Evolutionary conservation across 2,329 filamentous ascomycete species (phyloP).

Genomic region (Cercospora zeina): DNA sequence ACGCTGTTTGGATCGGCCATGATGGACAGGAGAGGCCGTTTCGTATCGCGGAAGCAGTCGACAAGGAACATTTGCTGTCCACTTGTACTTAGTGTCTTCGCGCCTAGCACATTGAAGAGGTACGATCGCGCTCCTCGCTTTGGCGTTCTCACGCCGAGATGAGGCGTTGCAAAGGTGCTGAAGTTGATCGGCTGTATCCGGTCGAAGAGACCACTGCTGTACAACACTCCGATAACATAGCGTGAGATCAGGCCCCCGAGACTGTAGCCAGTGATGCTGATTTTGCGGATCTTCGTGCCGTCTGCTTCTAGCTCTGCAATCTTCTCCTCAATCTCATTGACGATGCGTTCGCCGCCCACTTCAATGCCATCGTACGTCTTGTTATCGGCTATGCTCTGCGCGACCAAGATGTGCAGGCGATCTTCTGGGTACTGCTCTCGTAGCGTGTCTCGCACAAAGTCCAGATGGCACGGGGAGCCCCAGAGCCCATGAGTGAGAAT

Average conservation of each 20-base stretch:
- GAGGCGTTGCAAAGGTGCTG: slow-evolving; percentile 81
- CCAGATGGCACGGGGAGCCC: slow-evolving; percentile 78
- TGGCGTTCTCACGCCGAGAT: slow-evolving; percentile 58
- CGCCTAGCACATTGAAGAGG: slow-evolving; percentile 76
- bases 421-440: slow-evolving; percentile 62
- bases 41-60: slow-evolving; percentile 80
- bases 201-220: slow-evolving; percentile 78
- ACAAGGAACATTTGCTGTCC: slow-evolving; percentile 85
- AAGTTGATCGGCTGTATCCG: slow-evolving; percentile 85
- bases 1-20: slow-evolving; percentile 81
- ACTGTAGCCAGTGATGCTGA: slow-evolving; percentile 88
- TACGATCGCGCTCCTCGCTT: slow-evolving; percentile 46
- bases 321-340: slow-evolving; percentile 62
- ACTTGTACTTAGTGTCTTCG: slow-evolving; percentile 76
- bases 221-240: slow-evolving; percentile 81
- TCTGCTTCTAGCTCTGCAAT: slow-evolving; percentile 56
- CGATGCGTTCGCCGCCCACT: slow-evolving; percentile 65
- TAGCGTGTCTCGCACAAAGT: slow-evolving; percentile 65
- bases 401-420: slow-evolving; percentile 67
- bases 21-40: slow-evolving; percentile 74
- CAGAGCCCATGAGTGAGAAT: slow-evolving; percentile 80
- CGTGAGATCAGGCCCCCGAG: slow-evolving; percentile 82
- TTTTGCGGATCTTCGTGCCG: slow-evolving; percentile 72
- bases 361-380: slow-evolving; percentile 70
- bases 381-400: slow-evolving; percentile 71